Conservation (phyloP, 176 grass and related monocot species). For the Oryza rufipogon region DNA sequence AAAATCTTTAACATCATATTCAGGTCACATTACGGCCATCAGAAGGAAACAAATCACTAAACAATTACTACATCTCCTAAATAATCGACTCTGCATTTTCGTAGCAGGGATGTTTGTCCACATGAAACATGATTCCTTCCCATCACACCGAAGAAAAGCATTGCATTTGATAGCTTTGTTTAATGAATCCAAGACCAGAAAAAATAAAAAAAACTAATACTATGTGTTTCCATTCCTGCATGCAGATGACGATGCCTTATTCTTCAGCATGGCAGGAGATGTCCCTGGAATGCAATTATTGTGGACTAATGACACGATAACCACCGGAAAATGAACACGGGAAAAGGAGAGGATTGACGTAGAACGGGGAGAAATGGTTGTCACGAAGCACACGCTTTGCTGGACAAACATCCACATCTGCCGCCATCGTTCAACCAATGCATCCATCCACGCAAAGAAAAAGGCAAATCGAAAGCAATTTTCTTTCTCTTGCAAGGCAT, state of each 20-base stretch:
- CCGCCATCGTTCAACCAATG: neutral
- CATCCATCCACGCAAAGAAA: neutral
- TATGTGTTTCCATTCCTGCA: neutral
- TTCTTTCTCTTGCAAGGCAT: slow-evolving; percentile 36
- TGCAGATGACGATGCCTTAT: neutral
- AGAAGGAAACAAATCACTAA: neutral
- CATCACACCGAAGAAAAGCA: slow-evolving; percentile 26
- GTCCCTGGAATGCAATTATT: slow-evolving; percentile 31
- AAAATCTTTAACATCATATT: neutral
- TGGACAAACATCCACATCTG: slow-evolving; percentile 51
- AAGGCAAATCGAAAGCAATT: neutral
- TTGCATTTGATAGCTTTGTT: neutral
- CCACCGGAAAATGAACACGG: slow-evolving; percentile 33
- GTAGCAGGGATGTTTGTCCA: neutral
- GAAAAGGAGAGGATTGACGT: slow-evolving; percentile 46
- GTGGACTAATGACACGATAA: slow-evolving; percentile 36
- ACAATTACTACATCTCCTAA: neutral
- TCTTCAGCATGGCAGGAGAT: slow-evolving; percentile 20
- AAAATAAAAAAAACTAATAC: neutral
- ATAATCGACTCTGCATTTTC: neutral
- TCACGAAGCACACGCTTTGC: slow-evolving; percentile 32
- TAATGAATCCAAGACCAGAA: neutral
- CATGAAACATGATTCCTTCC: neutral
- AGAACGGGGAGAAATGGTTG: slow-evolving; percentile 36
- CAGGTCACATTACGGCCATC: neutral